Conservation (phyloP, 371 early-diverging fungal genomes). For the Circinella umbellata region DNA sequence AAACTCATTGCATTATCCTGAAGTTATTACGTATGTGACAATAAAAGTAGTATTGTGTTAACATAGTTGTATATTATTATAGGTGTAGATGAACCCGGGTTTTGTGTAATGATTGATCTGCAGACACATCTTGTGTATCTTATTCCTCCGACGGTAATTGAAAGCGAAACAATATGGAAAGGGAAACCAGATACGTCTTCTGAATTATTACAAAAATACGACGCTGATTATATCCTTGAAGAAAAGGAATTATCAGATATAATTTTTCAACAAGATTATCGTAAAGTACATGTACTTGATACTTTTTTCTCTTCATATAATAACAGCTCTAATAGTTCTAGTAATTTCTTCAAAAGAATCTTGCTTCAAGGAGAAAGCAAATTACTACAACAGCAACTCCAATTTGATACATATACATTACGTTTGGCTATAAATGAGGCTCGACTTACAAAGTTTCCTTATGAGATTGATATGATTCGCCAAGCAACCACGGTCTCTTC, state of each 20-base stretch:
- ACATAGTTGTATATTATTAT: background rate
- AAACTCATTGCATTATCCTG: background rate
- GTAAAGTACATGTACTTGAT: conserved; percentile 1
- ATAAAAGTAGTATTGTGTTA: too few relatives aligned
- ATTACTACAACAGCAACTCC: too few relatives aligned
- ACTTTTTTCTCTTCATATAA: background rate
- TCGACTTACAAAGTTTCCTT: conserved; percentile 56
- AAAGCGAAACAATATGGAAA: conserved; percentile 55
- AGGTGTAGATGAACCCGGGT: conserved; percentile 60
- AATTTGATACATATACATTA: conserved; percentile 9
- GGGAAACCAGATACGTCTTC: conserved; percentile 45
- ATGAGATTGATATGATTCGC: conserved; percentile 54
- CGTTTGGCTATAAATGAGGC: conserved; percentile 46
- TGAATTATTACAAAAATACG: conserved; percentile 46
- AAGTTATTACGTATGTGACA: too few relatives aligned
- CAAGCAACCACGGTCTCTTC: conserved; percentile 42
- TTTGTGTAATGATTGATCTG: conserved; percentile 50
- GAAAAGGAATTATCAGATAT: conserved; percentile 26
- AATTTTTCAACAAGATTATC: background rate
- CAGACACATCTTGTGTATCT: conserved; percentile 39
- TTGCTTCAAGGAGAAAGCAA: too few relatives aligned
- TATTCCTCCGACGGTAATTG: conserved; percentile 50
- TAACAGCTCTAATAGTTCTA: conserved; percentile 14
- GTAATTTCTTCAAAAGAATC: background rate
- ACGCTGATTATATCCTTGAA: conserved; percentile 51